phyloP scores from a whole-genome alignment of 2,329 filamentous ascomycete species.

The Talaromyces rugulosus region DNA sequence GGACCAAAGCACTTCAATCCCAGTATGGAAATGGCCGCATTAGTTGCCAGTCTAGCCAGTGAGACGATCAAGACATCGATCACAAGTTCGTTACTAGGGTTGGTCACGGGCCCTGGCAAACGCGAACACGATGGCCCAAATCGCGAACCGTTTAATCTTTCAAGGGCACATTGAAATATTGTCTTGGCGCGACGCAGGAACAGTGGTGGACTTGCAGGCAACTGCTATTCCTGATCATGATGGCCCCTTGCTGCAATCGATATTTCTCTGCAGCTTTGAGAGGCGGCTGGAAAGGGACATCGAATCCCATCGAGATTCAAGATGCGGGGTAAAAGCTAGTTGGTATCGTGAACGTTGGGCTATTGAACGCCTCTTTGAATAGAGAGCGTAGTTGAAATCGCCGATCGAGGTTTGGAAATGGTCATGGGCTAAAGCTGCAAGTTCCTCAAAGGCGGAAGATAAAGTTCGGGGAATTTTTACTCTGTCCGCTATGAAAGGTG shows the following conservation, averaged over 20 bases:
- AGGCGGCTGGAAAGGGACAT: not conserved
- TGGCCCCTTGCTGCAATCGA: slow-evolving; percentile 9
- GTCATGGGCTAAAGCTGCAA: not conserved
- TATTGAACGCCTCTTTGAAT: not conserved
- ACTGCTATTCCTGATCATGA: not conserved
- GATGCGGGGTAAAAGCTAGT: slow-evolving; percentile 7
- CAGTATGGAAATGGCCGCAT: slow-evolving; percentile 2
- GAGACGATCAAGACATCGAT: not conserved
- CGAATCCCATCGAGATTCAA: not conserved
- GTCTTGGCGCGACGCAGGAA: slow-evolving; percentile 13
- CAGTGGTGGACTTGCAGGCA: slow-evolving; percentile 2
- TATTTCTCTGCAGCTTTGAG: slow-evolving; percentile 4
- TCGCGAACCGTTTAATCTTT: not conserved
- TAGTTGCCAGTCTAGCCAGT: not conserved
- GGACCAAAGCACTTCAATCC: slow-evolving; percentile 3
- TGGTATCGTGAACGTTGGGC: not conserved
- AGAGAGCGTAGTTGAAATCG: not conserved
- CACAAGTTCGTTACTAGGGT: not conserved
- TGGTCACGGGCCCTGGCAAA: not conserved
- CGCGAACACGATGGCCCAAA: not conserved
- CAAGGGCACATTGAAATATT: slow-evolving; percentile 2
- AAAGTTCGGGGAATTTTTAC: not conserved
- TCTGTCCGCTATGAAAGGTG: not conserved
- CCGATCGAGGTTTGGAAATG: not conserved
- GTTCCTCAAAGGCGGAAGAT: not conserved